These are phyloP conservation scores for Jatropha curcas DNA, from an alignment of 345 rosid genomes.

Conservation along the genomic window DNA sequence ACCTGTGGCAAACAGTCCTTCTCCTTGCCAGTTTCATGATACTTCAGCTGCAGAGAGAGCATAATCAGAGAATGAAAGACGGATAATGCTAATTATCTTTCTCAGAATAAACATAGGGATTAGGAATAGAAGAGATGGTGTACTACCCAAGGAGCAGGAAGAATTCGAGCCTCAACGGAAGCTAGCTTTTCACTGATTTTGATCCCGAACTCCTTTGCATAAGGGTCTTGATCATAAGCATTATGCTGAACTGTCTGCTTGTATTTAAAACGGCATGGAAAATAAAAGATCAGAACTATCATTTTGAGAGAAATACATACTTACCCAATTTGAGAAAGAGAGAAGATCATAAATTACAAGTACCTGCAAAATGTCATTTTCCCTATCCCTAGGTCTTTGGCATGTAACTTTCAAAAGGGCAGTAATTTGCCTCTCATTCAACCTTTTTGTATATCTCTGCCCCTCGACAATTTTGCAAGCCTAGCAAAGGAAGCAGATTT, in stretches of 20 bases:
- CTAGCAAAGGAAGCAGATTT: slow-evolving; percentile 36
- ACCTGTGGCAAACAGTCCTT: slow-evolving; percentile 97
- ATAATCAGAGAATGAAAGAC: slow-evolving; percentile 13
- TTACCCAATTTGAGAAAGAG: not conserved
- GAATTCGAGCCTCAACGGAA: slow-evolving; percentile 96
- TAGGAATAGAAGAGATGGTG: not conserved
- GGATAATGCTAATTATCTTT: not conserved
- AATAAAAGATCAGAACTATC: not conserved
- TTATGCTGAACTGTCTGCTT: slow-evolving; percentile 86
- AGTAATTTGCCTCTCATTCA: slow-evolving; percentile 95
- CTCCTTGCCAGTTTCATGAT: slow-evolving; percentile 96
- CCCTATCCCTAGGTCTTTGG: slow-evolving; percentile 94
- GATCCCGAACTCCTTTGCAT: slow-evolving; percentile 93
- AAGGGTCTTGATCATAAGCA: slow-evolving; percentile 89
- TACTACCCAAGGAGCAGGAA: slow-evolving; percentile 98
- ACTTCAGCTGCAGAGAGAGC: slow-evolving; percentile 68
- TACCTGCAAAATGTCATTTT: slow-evolving; percentile 81
- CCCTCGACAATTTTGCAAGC: slow-evolving; percentile 99
- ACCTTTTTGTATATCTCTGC: slow-evolving; percentile 85
- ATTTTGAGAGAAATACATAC: not conserved
- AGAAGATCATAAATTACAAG: not conserved
- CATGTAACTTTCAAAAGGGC: slow-evolving; percentile 90
- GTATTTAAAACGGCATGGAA: slow-evolving; percentile 17
- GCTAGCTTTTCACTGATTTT: slow-evolving; percentile 91
- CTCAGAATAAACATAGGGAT: not conserved